Evolutionary conservation across 1,139 yeast genomes (phyloP), one percentile per base, ranked within the genome.

Genomic region (Hemisphaericaspora subhashii): DNA sequence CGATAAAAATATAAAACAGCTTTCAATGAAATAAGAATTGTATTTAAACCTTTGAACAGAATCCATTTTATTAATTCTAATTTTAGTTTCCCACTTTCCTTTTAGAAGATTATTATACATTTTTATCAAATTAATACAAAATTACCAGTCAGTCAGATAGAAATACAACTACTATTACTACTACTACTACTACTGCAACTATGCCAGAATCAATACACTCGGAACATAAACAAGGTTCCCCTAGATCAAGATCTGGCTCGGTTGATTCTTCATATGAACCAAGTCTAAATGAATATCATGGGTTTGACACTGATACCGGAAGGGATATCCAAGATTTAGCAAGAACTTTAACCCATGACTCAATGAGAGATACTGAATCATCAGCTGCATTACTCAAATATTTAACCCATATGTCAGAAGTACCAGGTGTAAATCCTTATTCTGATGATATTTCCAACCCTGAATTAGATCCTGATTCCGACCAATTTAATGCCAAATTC

Each of bases 401-500:
- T 11, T 35, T 35, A 17, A 59, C 74, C 16, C 67, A 74, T 43
- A 73, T 74, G 79, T 70, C 79, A 1, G 68, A 66, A 42, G 77
- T 77, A 13, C 80, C 80, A 0, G 81, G 80, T 33, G 60, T 68
- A 8, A 51, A 55, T 25, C 74, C 79, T 3, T 68, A 53, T 41
- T 42, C 51, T 13, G 50, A 52, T 7, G 53, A 46, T n/a, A 36
- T 40, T 9, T 39, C 23, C 5, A n/a, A 31, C 22, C 21, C 37
- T 4, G 36, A 40, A 24, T 44, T 44, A 33, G 41, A 44, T 27
- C 47, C 47, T 4, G 34, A 44, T 34, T 39, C 42, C 1, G 35
- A 37, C 9, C 34, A 38, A 9, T 44, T 44, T 26, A 37, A 40
- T 36, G 40, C 47, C 27, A 72, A 69, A 42, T 62, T 70, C 40